Conservation (phyloP, 2,329 filamentous ascomycete genomes). For the Aureobasidium sp. region DNA sequence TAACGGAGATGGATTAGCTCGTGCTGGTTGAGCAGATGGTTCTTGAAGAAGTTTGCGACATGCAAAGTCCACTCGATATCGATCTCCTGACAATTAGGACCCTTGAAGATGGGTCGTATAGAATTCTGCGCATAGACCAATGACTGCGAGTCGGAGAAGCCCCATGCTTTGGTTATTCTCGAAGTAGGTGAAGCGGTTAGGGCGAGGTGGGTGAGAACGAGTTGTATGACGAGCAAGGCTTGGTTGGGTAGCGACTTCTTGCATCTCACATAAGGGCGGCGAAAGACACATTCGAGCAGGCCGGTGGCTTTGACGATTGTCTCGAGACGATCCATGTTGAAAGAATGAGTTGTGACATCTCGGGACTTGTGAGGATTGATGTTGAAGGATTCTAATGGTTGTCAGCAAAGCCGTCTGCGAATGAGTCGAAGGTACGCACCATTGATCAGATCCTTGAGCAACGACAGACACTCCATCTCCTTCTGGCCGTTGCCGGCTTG, state of each 20-base stretch:
- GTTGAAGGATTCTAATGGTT: constrained; percentile 28
- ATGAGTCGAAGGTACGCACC: constrained; percentile 29
- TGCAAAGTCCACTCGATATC: constrained; percentile 44
- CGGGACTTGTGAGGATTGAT: constrained; percentile 20
- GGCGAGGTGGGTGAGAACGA: constrained; percentile 25
- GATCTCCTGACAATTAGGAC: constrained; percentile 31
- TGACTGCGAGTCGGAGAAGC: constrained; percentile 41
- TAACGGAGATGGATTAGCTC: not conserved
- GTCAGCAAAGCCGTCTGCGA: not conserved
- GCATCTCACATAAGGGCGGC: not conserved
- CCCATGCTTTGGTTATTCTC: constrained; percentile 17
- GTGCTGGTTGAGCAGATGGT: constrained; percentile 41
- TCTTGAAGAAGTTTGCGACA: constrained; percentile 47
- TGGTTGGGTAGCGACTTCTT: not conserved
- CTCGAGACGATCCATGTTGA: constrained; percentile 30
- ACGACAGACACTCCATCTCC: constrained; percentile 31
- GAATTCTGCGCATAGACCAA: constrained; percentile 35
- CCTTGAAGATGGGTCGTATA: constrained; percentile 36
- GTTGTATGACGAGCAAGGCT: constrained; percentile 23
- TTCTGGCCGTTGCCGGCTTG: constrained; percentile 19
- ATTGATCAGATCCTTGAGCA: constrained; percentile 38
- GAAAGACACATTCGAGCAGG: constrained; percentile 17
- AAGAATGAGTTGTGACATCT: constrained; percentile 16
- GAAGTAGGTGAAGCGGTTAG: constrained; percentile 2
- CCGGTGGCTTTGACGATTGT: constrained; percentile 27